These are phyloP conservation scores for Lipomyces orientalis DNA, from an alignment of 805 yeast genomes.

Conservation along the genomic window DNA sequence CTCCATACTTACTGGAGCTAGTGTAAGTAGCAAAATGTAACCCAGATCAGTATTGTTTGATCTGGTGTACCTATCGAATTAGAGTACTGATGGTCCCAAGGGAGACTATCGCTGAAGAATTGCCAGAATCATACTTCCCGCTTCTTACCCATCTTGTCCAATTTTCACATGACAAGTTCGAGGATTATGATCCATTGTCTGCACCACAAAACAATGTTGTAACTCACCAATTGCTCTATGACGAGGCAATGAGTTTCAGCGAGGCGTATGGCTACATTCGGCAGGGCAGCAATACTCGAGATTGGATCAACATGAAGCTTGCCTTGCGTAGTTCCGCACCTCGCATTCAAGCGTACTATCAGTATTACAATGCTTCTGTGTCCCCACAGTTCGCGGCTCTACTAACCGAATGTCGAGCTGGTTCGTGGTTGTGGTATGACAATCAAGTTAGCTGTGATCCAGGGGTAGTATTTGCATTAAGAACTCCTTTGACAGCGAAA, in stretches of 20 bases:
- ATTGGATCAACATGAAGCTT: conserved; percentile 52
- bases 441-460: conserved; percentile 64
- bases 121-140: conserved; percentile 46
- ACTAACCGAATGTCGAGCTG: conserved; percentile 48
- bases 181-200: conserved; percentile 10
- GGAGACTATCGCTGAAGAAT: conserved; percentile 45
- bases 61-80: background rate
- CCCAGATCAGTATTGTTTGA: background rate
- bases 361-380: conserved; percentile 52
- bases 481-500: conserved; percentile 49
- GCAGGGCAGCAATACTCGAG: conserved; percentile 27
- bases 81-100: conserved; percentile 21
- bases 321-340: conserved; percentile 62
- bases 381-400: conserved; percentile 45
- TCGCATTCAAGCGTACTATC: conserved; percentile 66
- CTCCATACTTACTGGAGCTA: conserved; percentile 31
- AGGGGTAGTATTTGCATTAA: conserved; percentile 80
- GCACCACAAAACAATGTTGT: conserved; percentile 31
- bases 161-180: conserved; percentile 32
- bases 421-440: conserved; percentile 60
- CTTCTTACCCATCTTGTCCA: conserved; percentile 38
- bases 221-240: conserved; percentile 27
- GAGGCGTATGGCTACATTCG: conserved; percentile 16
- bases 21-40: conserved; percentile 22
- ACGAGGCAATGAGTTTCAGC: conserved; percentile 27